phyloP scores from a whole-genome alignment of 140 eudicot species.

The Anethum foeniculum region DNA sequence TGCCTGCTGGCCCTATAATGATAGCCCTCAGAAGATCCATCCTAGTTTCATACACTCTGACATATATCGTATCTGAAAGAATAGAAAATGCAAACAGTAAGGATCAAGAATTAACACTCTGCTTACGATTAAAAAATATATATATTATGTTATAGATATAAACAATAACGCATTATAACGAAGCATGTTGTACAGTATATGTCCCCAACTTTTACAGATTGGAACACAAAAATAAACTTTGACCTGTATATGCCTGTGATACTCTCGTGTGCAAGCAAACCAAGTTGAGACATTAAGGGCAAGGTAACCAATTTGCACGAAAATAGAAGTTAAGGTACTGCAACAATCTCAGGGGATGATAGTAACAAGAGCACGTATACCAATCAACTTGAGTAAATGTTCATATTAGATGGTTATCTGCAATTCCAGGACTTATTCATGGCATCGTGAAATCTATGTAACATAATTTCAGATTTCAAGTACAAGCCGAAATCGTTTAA shows the following conservation, averaged over 20 bases:
- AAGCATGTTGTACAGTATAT: neutral
- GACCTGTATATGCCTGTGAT: neutral
- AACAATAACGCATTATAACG: neutral
- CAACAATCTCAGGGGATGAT: neutral
- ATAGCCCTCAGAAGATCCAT: constrained; percentile 83
- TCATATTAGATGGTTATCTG: neutral
- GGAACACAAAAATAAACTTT: neutral
- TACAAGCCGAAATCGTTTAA: neutral
- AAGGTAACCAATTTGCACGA: neutral
- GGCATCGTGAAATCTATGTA: neutral
- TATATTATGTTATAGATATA: neutral
- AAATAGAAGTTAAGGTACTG: neutral
- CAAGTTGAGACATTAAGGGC: neutral
- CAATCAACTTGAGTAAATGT: neutral
- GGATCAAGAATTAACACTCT: neutral
- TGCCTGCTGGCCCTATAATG: constrained; percentile 65
- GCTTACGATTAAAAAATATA: neutral
- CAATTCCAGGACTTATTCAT: neutral
- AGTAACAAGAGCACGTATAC: neutral
- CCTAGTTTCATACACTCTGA: constrained; percentile 60
- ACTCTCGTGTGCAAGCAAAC: neutral
- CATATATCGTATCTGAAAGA: constrained; percentile 43
- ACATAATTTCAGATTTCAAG: neutral
- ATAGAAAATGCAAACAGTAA: neutral
- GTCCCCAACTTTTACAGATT: neutral